Base-by-base conservation (phyloP, 148 eudicot genomes). In the Arbutus unedo region DNA sequence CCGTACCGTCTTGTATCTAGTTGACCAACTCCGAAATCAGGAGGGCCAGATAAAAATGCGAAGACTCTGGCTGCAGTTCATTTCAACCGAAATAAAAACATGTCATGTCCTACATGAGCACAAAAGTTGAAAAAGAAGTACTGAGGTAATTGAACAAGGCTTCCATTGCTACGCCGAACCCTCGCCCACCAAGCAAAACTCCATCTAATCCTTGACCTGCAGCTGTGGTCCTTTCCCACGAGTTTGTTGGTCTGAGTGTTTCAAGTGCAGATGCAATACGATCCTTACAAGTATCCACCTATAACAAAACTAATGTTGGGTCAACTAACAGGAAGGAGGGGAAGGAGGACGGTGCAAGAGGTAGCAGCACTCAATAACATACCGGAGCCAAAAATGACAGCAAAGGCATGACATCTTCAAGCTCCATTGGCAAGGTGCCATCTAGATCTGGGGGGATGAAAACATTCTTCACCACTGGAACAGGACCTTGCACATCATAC, bases 281-380 rank as follows among this genome's bases (percentile, higher is more conserved):
- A 74, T 94, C 99, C 89, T 96, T 96, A 85, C 97, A 96, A n/a
- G 94, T 94, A 45, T 96, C 99, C 89, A 94, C 99, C 99, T 96
- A 80, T 41, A 79, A 62, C 73, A 87, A 70, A 77, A 87, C 23
- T 21, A 38, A 48, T 31, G 38, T 31, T 31, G 38, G n/a, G 51
- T 50, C 21, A 72, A 31, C 15, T 60, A 55, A 54, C 14, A 60
- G 62, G 21, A 48, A 7, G 43, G 57, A 53, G 43, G 55, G 55
- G 55, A 45, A 55, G 44, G 31, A 79, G 64, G 23, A 78, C 15
- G 55, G 59, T 18, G 25, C 45, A 59, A 79, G 43, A 76, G 13
- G 2, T 53, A 68, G 66, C 49, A 66, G 59, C 82, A 79, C 4
- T 60, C 44, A 59, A 10, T 66, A 81, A 84, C 96, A 83, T 95